A percentile compares a stretch with the other conserved stretches of the same genome.
Evolutionary conservation across 2,329 filamentous ascomycete genomes (phyloP).

Genomic region (Alternaria longipes): DNA sequence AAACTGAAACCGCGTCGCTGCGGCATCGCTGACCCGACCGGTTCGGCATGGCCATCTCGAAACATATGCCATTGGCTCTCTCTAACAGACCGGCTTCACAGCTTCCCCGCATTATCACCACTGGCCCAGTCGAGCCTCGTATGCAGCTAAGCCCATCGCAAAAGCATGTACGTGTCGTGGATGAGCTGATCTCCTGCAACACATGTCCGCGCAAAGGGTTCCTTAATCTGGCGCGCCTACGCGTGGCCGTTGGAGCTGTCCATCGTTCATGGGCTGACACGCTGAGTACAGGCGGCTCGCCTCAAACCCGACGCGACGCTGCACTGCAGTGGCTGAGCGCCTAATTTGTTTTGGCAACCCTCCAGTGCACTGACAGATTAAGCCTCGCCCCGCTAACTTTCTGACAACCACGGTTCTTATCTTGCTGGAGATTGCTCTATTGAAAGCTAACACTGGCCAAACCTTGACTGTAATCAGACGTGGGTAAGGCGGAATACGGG

Average conservation of each 20-base stretch:
- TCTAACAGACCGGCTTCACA: conserved; percentile 19
- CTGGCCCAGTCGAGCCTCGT: conserved; percentile 19
- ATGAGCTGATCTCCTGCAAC: conserved; percentile 14
- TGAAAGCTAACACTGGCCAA: conserved; percentile 6
- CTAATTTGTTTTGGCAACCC: conserved; percentile 24
- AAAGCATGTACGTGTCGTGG: conserved; percentile 11
- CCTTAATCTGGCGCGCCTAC: conserved; percentile 24
- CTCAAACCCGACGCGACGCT: conserved; percentile 12
- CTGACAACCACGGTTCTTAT: conserved; percentile 19
- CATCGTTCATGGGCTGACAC: conserved; percentile 9
- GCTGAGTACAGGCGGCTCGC: conserved; percentile 9
- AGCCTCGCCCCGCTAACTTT: conserved; percentile 13
- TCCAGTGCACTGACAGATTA: conserved; percentile 22
- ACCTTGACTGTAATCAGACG: conserved; percentile 2
- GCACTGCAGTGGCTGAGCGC: conserved; percentile 27
- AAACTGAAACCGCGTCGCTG: conserved; percentile 24
- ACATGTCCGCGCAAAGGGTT: conserved; percentile 1
- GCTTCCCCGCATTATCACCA: conserved; percentile 45
- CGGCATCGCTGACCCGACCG: conserved; percentile 13
- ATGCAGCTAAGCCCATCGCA: conserved; percentile 31
- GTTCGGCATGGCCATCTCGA: conserved; percentile 9
- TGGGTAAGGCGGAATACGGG: neutral
- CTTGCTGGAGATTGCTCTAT: conserved; percentile 9
- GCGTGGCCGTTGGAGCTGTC: conserved; percentile 5
- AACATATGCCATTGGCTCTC: conserved; percentile 26